Evolutionary conservation across 2,329 filamentous ascomycete species (phyloP).

Genomic region (Fusarium sp.): DNA sequence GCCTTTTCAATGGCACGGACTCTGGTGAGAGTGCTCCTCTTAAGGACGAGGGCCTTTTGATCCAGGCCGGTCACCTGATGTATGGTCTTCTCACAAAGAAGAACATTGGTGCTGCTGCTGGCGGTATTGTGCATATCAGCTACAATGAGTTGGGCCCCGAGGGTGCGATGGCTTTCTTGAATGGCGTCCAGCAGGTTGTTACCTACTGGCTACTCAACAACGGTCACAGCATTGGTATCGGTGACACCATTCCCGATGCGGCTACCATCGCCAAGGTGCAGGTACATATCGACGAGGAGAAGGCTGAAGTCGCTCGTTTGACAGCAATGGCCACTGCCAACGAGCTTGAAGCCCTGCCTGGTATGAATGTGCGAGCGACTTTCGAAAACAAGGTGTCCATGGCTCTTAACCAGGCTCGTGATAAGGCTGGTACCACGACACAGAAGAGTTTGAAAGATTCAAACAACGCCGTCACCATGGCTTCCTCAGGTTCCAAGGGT

Average conservation of each 20-base stretch:
- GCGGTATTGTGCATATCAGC: slow-evolving; percentile 94
- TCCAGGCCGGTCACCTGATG: slow-evolving; percentile 89
- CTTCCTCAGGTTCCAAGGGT: slow-evolving; percentile 95
- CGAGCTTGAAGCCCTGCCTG: slow-evolving; percentile 89
- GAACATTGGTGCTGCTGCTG: slow-evolving; percentile 87
- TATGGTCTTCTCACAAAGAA: slow-evolving; percentile 95
- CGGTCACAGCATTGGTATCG: slow-evolving; percentile 97
- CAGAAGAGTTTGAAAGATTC: slow-evolving; percentile 93
- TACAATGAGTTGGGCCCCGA: slow-evolving; percentile 94
- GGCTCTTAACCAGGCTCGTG: slow-evolving; percentile 93
- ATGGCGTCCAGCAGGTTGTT: slow-evolving; percentile 92
- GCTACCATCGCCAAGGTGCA: slow-evolving; percentile 88
- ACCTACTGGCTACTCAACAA: slow-evolving; percentile 98
- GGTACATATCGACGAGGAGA: slow-evolving; percentile 82
- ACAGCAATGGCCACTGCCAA: slow-evolving; percentile 86
- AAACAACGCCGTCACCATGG: slow-evolving; percentile 98
- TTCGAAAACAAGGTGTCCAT: slow-evolving; percentile 98
- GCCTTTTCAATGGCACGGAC: slow-evolving; percentile 75
- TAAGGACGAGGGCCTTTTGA: slow-evolving; percentile 82
- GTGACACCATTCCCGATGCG: slow-evolving; percentile 94
- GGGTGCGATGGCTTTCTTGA: slow-evolving; percentile 93
- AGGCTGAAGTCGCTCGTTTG: slow-evolving; percentile 81
- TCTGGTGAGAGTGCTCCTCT: slow-evolving; percentile 71
- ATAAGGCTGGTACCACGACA: slow-evolving; percentile 92
- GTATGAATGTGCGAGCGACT: slow-evolving; percentile 98